Conservation (phyloP, 495 filamentous ascomycete species). For the Bacidia rubella region DNA sequence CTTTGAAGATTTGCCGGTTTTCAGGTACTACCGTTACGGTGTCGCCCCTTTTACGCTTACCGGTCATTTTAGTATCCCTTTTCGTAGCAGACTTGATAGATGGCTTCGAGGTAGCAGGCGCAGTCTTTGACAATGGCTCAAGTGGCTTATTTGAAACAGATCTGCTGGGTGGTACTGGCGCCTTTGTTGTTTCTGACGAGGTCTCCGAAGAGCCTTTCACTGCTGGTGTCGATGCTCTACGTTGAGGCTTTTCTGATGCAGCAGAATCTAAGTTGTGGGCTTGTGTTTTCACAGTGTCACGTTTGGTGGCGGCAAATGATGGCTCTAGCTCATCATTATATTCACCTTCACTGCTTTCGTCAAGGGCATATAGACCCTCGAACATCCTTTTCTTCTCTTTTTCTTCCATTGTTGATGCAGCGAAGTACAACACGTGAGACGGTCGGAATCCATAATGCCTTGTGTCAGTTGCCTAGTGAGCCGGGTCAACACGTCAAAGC, state of each 20-base stretch:
- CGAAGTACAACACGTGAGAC: constrained; percentile 6
- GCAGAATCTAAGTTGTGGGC: no score
- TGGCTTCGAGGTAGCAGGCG: neutral
- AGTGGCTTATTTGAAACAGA: constrained; percentile 4
- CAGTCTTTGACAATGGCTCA: no score
- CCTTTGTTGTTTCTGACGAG: constrained; percentile 11
- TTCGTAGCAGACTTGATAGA: constrained; percentile 5
- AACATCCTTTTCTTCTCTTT: constrained; percentile 34
- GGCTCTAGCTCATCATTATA: constrained; percentile 10
- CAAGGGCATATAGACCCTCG: constrained; percentile 31
- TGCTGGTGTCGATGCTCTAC: neutral
- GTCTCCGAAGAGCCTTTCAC: neutral
- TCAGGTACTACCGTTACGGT: constrained; percentile 37
- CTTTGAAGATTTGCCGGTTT: constrained; percentile 50
- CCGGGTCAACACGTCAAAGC: neutral
- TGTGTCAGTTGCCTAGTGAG: neutral
- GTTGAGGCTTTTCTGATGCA: neutral
- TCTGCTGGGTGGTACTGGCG: neutral
- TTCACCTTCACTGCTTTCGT: constrained; percentile 28
- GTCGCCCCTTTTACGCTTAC: constrained; percentile 36
- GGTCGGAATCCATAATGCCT: constrained; percentile 11
- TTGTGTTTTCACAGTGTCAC: no score
- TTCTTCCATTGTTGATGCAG: constrained; percentile 8
- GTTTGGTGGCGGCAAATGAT: neutral
- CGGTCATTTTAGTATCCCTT: constrained; percentile 19